Percentiles rank a stretch among this genome's conserved stretches.
Conservation (phyloP, 495 filamentous ascomycete species). For the Diplogelasinospora grovesii region DNA sequence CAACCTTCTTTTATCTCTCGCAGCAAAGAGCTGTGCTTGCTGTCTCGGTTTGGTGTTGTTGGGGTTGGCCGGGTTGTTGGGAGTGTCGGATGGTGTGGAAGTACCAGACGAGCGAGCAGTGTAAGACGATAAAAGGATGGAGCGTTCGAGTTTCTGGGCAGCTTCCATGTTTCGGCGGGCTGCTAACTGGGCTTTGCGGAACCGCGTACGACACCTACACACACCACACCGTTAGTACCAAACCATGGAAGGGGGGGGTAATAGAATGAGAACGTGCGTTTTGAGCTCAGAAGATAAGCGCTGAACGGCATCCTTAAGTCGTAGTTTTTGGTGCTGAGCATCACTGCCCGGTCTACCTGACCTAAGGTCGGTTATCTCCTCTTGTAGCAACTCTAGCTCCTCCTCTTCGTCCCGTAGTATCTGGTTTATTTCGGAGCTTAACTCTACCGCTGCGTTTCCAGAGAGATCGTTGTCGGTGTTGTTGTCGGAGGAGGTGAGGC, state of each 20-base stretch:
- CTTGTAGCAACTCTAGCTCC: constrained; percentile 72
- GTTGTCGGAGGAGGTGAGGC: not conserved
- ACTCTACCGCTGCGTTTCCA: constrained; percentile 64
- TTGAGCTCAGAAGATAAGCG: constrained; percentile 63
- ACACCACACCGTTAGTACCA: not conserved
- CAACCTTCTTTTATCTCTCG: too few relatives aligned
- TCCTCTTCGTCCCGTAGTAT: constrained; percentile 77
- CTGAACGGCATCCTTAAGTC: constrained; percentile 56
- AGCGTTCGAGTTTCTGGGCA: constrained; percentile 68
- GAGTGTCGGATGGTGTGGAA: constrained; percentile 11
- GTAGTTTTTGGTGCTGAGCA: constrained; percentile 47
- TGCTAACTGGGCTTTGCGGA: constrained; percentile 76
- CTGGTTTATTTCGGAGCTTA: constrained; percentile 75
- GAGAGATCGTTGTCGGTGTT: constrained; percentile 28
- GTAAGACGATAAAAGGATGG: constrained; percentile 64
- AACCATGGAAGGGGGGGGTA: not conserved
- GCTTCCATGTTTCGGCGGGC: constrained; percentile 70
- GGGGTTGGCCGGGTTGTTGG: constrained; percentile 6
- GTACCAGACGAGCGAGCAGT: constrained; percentile 29
- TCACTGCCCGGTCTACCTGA: constrained; percentile 35
- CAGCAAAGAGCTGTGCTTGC: constrained; percentile 23
- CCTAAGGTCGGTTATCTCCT: constrained; percentile 67
- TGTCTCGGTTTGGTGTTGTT: constrained; percentile 10
- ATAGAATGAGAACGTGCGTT: constrained; percentile 38
- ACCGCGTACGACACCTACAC: constrained; percentile 60